Conservation (phyloP, 2,329 filamentous ascomycete species). For the Fusarium udum region DNA sequence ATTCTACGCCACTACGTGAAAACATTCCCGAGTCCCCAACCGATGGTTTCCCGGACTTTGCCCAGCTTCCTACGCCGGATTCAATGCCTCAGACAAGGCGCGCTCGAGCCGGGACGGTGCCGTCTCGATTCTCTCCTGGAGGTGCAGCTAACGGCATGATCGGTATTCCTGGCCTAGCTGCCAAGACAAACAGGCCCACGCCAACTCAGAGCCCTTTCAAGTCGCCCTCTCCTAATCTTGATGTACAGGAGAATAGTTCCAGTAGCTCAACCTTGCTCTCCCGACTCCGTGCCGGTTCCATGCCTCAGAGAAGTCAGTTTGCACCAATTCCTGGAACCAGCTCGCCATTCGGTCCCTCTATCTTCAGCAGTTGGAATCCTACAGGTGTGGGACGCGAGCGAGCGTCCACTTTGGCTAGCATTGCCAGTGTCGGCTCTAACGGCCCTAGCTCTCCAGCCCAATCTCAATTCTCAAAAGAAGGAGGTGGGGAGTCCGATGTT, state of each 20-base stretch:
- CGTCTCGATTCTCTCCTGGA: conserved; percentile 88
- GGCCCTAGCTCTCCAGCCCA: conserved; percentile 87
- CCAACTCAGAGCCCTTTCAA: conserved; percentile 89
- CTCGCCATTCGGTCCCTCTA: conserved; percentile 85
- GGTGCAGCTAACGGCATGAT: conserved; percentile 69
- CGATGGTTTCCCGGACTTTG: conserved; percentile 93
- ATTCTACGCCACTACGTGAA: conserved; percentile 94
- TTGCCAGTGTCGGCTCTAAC: conserved; percentile 89
- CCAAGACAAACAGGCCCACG: conserved; percentile 85
- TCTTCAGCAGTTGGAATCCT: conserved; percentile 89
- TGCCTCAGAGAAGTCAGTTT: conserved; percentile 86
- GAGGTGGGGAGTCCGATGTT: conserved; percentile 85
- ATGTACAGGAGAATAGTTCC: conserved; percentile 57
- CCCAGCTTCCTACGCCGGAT: conserved; percentile 74
- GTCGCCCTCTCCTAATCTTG: conserved; percentile 67
- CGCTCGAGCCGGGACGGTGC: conserved; percentile 93
- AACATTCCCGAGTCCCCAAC: conserved; percentile 97
- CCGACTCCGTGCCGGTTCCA: conserved; percentile 88
- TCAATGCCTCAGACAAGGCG: conserved; percentile 76
- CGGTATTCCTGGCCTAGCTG: conserved; percentile 65
- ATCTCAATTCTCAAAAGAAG: conserved; percentile 86
- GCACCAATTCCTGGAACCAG: conserved; percentile 62
- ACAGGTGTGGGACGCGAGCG: conserved; percentile 75
- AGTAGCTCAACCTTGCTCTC: conserved; percentile 80
- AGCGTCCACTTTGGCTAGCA: conserved; percentile 83